Evolutionary conservation across 257 asterid species (phyloP).

Genomic region (Ilex aquifolium): DNA sequence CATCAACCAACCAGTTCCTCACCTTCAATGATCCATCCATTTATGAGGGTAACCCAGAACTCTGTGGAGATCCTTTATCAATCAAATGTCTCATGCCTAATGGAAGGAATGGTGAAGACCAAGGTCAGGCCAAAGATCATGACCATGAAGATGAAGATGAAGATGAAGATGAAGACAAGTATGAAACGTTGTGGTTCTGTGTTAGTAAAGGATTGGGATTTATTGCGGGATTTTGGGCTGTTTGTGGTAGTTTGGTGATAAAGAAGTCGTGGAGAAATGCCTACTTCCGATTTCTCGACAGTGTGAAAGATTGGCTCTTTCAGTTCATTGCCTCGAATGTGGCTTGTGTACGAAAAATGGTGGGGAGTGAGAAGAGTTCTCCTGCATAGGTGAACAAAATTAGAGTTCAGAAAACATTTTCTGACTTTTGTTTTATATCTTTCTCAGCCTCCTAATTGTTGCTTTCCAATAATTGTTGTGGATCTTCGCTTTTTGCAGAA

Average conservation of each 20-base stretch:
- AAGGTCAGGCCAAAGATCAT: background rate
- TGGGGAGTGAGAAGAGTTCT: background rate
- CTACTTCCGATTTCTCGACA: conserved; percentile 4
- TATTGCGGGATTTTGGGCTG: conserved; percentile 9
- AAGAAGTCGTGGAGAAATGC: conserved; percentile 3
- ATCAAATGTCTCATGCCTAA: background rate
- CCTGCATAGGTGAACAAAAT: too few relatives aligned
- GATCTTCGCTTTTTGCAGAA: too few relatives aligned
- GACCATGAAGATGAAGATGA: background rate
- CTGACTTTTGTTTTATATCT: too few relatives aligned
- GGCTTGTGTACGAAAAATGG: background rate
- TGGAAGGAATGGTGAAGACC: background rate
- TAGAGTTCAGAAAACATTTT: too few relatives aligned
- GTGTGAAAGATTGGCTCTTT: background rate
- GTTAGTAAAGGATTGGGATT: conserved; percentile 1
- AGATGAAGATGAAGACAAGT: too few relatives aligned
- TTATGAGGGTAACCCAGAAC: conserved; percentile 13
- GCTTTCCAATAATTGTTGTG: too few relatives aligned
- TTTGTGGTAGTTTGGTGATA: conserved; percentile 6
- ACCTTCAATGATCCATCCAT: conserved; percentile 16
- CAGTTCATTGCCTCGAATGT: background rate
- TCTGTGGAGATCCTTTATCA: conserved; percentile 12
- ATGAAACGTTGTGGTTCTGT: background rate
- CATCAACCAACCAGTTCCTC: conserved; percentile 4
- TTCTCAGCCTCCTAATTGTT: too few relatives aligned